Percentiles rank a stretch among this genome's conserved stretches.
Conservation (phyloP, 202 grass and related monocot genomes). For the Schoenoplectus triqueter region DNA sequence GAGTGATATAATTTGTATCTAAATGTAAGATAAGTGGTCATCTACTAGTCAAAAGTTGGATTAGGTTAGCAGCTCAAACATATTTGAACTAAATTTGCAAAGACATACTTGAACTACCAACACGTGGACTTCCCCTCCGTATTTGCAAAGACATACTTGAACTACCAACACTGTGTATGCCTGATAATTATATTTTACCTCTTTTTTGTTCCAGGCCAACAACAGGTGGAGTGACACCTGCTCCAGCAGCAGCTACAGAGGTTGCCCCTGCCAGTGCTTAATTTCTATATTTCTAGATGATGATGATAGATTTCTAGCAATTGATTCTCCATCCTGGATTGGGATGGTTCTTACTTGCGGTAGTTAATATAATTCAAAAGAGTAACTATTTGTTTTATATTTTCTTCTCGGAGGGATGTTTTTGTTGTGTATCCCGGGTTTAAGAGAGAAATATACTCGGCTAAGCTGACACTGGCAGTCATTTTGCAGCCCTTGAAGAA, state of each 20-base stretch:
- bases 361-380: conserved; percentile 36
- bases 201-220: conserved; percentile 58
- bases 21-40: neutral
- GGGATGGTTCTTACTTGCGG: conserved; percentile 40
- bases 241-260: conserved; percentile 26
- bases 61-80: neutral
- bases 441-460: conserved; percentile 32
- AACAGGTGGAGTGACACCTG: conserved; percentile 68
- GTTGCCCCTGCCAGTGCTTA: conserved; percentile 49
- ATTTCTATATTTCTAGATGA: conserved; percentile 36
- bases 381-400: conserved; percentile 52
- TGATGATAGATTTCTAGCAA: conserved; percentile 42
- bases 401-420: conserved; percentile 52
- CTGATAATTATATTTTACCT: conserved; percentile 19
- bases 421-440: conserved; percentile 37
- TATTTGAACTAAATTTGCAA: neutral
- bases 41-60: neutral
- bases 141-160: too few relatives aligned
- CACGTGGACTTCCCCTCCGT: too few relatives aligned
- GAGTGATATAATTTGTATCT: neutral
- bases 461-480: neutral
- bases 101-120: too few relatives aligned
- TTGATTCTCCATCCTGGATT: conserved; percentile 33
- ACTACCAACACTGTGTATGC: neutral
- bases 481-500: neutral